Conservation (phyloP, 129 eudicot genomes). For the Cynara cardunculus region DNA sequence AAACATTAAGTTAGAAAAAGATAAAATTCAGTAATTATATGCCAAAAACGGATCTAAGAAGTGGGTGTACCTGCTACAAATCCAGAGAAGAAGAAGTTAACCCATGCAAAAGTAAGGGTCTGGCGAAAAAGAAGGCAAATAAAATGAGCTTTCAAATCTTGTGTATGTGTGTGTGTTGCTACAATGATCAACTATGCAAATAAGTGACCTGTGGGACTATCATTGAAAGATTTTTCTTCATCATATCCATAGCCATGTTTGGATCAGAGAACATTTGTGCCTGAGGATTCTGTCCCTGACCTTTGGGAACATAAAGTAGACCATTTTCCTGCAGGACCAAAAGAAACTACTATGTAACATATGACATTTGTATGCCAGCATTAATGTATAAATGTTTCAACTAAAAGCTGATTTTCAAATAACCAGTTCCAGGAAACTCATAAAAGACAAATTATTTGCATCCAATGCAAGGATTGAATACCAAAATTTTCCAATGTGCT, state of each 20-base stretch:
- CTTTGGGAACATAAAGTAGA: slow-evolving; percentile 87
- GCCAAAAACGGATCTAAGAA: slow-evolving; percentile 4
- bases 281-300: slow-evolving; percentile 87
- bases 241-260: slow-evolving; percentile 99
- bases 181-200: not conserved
- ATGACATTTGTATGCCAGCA: not conserved
- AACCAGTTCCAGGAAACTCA: no score
- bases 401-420: no score
- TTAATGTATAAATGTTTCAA: not conserved
- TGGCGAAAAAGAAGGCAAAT: slow-evolving; percentile 18
- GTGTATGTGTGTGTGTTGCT: no score
- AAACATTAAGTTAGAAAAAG: no score
- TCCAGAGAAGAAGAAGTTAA: slow-evolving; percentile 98
- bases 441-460: no score
- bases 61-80: slow-evolving; percentile 81
- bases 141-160: not conserved
- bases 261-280: slow-evolving; percentile 99
- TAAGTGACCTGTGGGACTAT: slow-evolving; percentile 83
- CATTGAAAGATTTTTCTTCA: slow-evolving; percentile 99
- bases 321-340: slow-evolving; percentile 78
- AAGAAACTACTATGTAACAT: not conserved
- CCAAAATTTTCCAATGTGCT: no score
- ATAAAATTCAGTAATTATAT: not conserved
- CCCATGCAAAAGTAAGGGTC: slow-evolving; percentile 99
- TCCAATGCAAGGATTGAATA: no score